Conservation (phyloP, 2,329 filamentous ascomycete genomes). For the Cladorrhinum sp. region DNA sequence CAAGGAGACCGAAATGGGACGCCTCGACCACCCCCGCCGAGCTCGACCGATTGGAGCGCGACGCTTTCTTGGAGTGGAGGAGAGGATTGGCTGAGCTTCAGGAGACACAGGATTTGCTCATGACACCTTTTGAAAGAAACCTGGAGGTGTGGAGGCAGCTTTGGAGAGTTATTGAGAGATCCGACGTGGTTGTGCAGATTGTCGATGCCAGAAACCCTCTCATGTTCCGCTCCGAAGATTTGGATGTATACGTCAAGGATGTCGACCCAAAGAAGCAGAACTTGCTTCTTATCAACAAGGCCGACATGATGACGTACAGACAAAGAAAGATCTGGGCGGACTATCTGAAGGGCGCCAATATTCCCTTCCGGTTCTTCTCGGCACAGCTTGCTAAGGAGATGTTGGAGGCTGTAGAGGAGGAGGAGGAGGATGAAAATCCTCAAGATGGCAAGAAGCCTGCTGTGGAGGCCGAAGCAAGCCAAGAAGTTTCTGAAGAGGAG, state of each 20-base stretch:
- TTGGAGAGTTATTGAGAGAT: slow-evolving; percentile 97
- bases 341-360: slow-evolving; percentile 75
- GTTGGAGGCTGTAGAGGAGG: slow-evolving; percentile 61
- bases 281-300: slow-evolving; percentile 92
- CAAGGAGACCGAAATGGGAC: slow-evolving; percentile 86
- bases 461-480: slow-evolving; percentile 13
- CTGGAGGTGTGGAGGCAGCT: slow-evolving; percentile 96
- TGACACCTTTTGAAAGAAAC: slow-evolving; percentile 98
- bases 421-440: slow-evolving; percentile 37
- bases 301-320: slow-evolving; percentile 92
- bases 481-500: slow-evolving; percentile 32
- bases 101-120: slow-evolving; percentile 88
- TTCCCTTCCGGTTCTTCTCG: slow-evolving; percentile 95
- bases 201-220: slow-evolving; percentile 95
- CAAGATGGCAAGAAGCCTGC: slow-evolving; percentile 17
- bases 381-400: slow-evolving; percentile 85
- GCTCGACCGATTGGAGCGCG: slow-evolving; percentile 74
- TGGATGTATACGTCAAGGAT: slow-evolving; percentile 92
- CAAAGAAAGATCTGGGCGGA: slow-evolving; percentile 83
- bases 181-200: slow-evolving; percentile 94
- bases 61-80: slow-evolving; percentile 82
- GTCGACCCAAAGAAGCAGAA: slow-evolving; percentile 87
- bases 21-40: slow-evolving; percentile 76
- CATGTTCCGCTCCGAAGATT: slow-evolving; percentile 88
- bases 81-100: slow-evolving; percentile 87